Base-by-base conservation (phyloP, 23 red algal genomes). In the Gracilaria gracilis region DNA sequence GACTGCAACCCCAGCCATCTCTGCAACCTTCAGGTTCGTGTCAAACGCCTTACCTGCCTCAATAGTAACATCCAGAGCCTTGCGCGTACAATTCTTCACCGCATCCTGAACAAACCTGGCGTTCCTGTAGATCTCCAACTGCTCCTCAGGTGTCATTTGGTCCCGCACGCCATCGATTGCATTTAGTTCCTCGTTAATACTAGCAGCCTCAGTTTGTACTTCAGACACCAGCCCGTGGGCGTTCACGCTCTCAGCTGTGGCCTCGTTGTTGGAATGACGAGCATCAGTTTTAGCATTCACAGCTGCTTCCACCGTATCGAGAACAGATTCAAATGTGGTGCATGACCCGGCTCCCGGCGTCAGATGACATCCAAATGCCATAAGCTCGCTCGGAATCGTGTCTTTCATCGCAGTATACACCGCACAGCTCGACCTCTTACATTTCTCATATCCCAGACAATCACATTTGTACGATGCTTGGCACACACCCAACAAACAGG, bases 381-480 rank as follows among this genome's bases (percentile, higher is more conserved):
- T 33, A 20, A 35, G 29, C 16, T 57, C 84, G 47, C 84, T 88
- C 32, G 65, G 84, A 12, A 88, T 77, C 28, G 35, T 47, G 24
- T 77, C 34, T 51, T 75, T n/a, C 46, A 72, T 31, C 9, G 84
- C 71, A 12, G 51, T 88, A 19, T 88, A 59, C 67, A 70, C 48
- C 8, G 66, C 38, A 58, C 84, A 88, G 17, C 51, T 76, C 61
- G 65, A 75, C 21, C 33, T 50, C 84, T 72, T 75, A 36, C 84
- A 88, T 50, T 51, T 75, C 20, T 87, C 83, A 72, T 87, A 87
- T 39, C 65, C 83, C 15, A 87, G 66, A 72, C 83, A 87, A 54
- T 87, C 83, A 28, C 83, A 87, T 24, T 72, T 42, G 38, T 87
- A 87, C 15, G 54, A 57, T 11, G 55, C 83, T 19, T 87, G 65